A percentile compares a stretch with the other conserved stretches of the same genome.
These are phyloP conservation scores for Chlorophyllum brunneum DNA, from an alignment of 768 basidiomycete species.

Conservation along the genomic window DNA sequence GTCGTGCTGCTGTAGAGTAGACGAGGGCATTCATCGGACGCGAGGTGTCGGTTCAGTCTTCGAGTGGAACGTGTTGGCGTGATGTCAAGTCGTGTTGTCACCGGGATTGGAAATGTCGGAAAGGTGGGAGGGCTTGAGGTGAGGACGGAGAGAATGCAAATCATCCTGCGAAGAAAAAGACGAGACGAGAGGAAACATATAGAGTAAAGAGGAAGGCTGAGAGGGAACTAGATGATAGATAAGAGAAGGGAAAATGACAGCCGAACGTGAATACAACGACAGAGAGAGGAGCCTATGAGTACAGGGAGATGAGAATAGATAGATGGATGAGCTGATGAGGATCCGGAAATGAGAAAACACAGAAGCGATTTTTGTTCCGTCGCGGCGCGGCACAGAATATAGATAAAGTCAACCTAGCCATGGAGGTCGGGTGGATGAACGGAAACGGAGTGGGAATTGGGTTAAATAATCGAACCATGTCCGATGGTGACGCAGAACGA, in stretches of 20 bases:
- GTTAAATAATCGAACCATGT: background rate
- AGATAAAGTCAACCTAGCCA: slow-evolving; percentile 2
- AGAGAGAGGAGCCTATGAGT: background rate
- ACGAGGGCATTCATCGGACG: background rate
- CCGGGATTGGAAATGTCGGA: background rate
- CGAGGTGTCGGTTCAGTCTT: background rate
- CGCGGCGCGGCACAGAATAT: background rate
- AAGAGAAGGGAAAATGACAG: background rate
- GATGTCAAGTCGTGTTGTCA: no score
- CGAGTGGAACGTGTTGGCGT: background rate
- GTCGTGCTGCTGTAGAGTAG: background rate
- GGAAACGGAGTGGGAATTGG: background rate
- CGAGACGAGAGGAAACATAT: slow-evolving; percentile 13
- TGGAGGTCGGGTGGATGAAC: slow-evolving; percentile 4
- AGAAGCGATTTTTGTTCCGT: background rate
- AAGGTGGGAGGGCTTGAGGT: background rate
- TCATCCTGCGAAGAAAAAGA: slow-evolving; percentile 9
- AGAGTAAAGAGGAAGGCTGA: slow-evolving; percentile 14
- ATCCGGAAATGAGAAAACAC: no score
- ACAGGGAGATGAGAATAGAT: slow-evolving; percentile 10
- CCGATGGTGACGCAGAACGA: slow-evolving; percentile 5
- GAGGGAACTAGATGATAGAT: slow-evolving; percentile 2
- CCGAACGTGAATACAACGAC: slow-evolving; percentile 19
- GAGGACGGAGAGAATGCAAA: slow-evolving; percentile 22
- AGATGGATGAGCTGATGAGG: slow-evolving; percentile 11